These are phyloP conservation scores for Entomortierella lignicola DNA, from an alignment of 192 early-diverging fungal species.

Conservation along the genomic window DNA sequence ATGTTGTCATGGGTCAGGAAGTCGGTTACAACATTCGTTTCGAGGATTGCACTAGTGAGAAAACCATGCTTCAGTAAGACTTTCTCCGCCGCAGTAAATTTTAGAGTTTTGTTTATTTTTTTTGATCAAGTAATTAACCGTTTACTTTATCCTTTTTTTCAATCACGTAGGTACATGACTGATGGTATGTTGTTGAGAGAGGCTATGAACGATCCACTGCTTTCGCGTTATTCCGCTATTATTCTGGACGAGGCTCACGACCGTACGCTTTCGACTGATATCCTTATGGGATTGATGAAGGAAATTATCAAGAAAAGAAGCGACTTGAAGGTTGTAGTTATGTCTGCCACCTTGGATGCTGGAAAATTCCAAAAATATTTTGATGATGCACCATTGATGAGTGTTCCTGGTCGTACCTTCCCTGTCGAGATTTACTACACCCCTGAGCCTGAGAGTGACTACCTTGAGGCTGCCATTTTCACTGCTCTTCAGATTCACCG, in stretches of 20 bases:
- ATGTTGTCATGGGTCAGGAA: conserved; percentile 91
- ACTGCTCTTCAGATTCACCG: conserved; percentile 96
- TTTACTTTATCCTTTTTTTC: conserved; percentile 8
- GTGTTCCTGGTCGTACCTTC: conserved; percentile 96
- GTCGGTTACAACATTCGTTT: conserved; percentile 99
- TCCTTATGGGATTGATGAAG: conserved; percentile 98
- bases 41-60: conserved; percentile 90
- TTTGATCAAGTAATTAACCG: conserved; percentile 4
- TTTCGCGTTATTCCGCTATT: conserved; percentile 92
- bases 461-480: conserved; percentile 95
- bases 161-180: conserved; percentile 81
- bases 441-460: conserved; percentile 96
- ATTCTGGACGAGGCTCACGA: conserved; percentile 99
- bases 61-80: conserved; percentile 83
- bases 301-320: conserved; percentile 79
- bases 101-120: not conserved
- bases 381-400: conserved; percentile 89
- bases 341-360: conserved; percentile 98
- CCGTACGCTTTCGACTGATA: conserved; percentile 95
- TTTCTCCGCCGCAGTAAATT: conserved; percentile 35
- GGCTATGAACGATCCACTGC: conserved; percentile 93
- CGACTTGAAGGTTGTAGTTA: conserved; percentile 95
- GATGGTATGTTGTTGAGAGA: conserved; percentile 99
- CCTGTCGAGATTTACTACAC: conserved; percentile 99
- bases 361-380: conserved; percentile 99